Conservation (phyloP, 2,329 filamentous ascomycete species). For the Aspergillus sp. region DNA sequence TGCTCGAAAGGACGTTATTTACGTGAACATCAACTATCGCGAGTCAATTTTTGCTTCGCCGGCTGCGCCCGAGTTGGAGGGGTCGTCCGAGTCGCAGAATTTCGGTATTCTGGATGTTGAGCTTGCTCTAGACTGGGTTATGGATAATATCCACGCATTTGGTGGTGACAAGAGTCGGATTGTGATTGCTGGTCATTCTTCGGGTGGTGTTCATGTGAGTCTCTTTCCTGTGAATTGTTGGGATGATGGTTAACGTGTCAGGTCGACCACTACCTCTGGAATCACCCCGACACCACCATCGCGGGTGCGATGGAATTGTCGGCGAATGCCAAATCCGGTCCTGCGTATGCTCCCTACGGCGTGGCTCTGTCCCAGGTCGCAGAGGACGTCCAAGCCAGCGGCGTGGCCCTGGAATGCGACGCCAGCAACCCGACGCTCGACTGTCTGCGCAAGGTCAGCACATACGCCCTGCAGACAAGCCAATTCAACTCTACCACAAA, state of each 20-base stretch:
- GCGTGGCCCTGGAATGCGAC: conserved; percentile 11
- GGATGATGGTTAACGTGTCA: background rate
- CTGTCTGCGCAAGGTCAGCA: conserved; percentile 13
- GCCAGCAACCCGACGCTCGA: conserved; percentile 12
- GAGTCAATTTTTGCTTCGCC: conserved; percentile 17
- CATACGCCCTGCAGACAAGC: conserved; percentile 15
- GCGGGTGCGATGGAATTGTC: conserved; percentile 19
- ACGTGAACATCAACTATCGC: conserved; percentile 18
- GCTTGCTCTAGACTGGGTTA: conserved; percentile 14
- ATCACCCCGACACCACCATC: conserved; percentile 15
- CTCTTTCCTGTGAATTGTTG: background rate
- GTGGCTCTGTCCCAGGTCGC: conserved; percentile 14
- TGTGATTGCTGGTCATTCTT: conserved; percentile 17
- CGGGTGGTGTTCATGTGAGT: conserved; percentile 11
- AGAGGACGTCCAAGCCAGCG: conserved; percentile 12
- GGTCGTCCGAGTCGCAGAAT: conserved; percentile 14
- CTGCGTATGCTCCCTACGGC: conserved; percentile 11
- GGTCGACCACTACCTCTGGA: conserved; percentile 19
- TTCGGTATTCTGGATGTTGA: conserved; percentile 17
- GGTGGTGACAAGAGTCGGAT: conserved; percentile 16
- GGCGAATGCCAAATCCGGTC: conserved; percentile 16
- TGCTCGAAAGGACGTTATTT: conserved; percentile 17
- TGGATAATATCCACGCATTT: conserved; percentile 16
- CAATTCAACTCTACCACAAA: conserved; percentile 17
- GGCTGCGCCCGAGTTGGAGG: conserved; percentile 13